A percentile compares a stretch with the other conserved stretches of the same genome.
phyloP scores from a whole-genome alignment of 2,329 filamentous ascomycete species.

The Aspergillus tanneri region DNA sequence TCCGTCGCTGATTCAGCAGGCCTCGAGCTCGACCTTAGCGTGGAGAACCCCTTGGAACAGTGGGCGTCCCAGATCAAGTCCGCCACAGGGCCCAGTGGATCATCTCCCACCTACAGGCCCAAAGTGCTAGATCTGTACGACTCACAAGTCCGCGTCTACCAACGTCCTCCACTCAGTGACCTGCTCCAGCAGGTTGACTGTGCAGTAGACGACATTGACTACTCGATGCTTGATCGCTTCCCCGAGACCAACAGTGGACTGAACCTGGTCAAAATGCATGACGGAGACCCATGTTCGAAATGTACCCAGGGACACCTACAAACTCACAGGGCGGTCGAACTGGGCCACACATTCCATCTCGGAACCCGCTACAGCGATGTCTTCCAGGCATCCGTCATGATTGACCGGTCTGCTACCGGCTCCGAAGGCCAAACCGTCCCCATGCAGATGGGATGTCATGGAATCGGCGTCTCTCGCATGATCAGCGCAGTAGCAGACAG shows the following conservation, averaged over 20 bases:
- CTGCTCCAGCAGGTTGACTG: conserved; percentile 32
- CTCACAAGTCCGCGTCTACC: conserved; percentile 40
- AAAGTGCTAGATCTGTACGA: conserved; percentile 43
- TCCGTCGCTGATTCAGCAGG: conserved; percentile 49
- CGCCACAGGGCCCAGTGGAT: conserved; percentile 15
- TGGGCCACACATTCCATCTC: conserved; percentile 93
- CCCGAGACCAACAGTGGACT: conserved; percentile 47
- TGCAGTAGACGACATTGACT: conserved; percentile 32
- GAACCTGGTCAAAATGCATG: conserved; percentile 63
- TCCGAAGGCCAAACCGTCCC: conserved; percentile 46
- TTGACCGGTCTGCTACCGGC: conserved; percentile 34
- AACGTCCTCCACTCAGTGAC: conserved; percentile 40
- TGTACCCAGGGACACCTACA: conserved; percentile 65
- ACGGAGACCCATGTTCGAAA: conserved; percentile 70
- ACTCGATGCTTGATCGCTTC: conserved; percentile 38
- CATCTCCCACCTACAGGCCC: conserved; percentile 33
- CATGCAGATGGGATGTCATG: conserved; percentile 94
- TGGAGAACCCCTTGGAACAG: conserved; percentile 58
- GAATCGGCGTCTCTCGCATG: conserved; percentile 88
- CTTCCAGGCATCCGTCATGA: conserved; percentile 62
- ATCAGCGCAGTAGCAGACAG: conserved; percentile 82
- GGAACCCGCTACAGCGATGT: conserved; percentile 83
- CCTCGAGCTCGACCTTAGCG: conserved; percentile 68
- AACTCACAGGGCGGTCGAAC: conserved; percentile 74
- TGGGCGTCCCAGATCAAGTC: conserved; percentile 50